Base-by-base conservation (phyloP, 108 stramenopile genomes). In the Cyclotella baltica region DNA sequence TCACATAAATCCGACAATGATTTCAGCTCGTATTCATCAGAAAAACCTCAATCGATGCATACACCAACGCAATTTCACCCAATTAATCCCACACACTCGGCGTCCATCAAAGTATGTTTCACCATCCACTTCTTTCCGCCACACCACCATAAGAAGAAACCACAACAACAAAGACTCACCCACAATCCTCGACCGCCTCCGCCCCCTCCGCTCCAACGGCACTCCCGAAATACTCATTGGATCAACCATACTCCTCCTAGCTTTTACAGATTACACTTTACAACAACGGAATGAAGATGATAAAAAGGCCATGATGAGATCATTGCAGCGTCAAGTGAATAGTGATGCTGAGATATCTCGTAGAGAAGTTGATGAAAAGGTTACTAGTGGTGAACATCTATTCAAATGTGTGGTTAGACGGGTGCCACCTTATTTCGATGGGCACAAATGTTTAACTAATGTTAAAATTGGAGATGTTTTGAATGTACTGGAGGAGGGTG, bases 381-480 rank as follows among this genome's bases (percentile, higher is more conserved):
- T 67, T 0, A 27, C 33, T 28, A 64, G 10, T 20, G 40, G 23
- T 20, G 70, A 47, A 38, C 25, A 33, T 20, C 47, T 73, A 33
- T 94, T 92, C 73, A 25, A 74, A 37, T 89, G 87, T 67, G 68
- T 62, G 69, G 78, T 84, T 22, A 31, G 85, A n/a, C 63, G 66
- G 31, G 63, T 85, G 35, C 78, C 76, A 20, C 62, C 70, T 27
- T 37, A 67, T 53, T 85, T 87, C 34, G 87, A 87, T 83, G 81
- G 81, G 2, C 77, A 77, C 51, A 84, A 82, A 82, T 80, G 81
- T 57, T 66, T 87, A 27, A 83, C 50, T 19, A 72, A 77, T 65
- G 67, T 95, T 8, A 67, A 86, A 59, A 83, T 88, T 4, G 90
- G 90, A 3, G 92, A 93, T 73, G 78, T 87, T 5, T 88, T 95